Base-by-base conservation (phyloP, 306 rosid genomes). In the Pterocarpus santalinus region DNA sequence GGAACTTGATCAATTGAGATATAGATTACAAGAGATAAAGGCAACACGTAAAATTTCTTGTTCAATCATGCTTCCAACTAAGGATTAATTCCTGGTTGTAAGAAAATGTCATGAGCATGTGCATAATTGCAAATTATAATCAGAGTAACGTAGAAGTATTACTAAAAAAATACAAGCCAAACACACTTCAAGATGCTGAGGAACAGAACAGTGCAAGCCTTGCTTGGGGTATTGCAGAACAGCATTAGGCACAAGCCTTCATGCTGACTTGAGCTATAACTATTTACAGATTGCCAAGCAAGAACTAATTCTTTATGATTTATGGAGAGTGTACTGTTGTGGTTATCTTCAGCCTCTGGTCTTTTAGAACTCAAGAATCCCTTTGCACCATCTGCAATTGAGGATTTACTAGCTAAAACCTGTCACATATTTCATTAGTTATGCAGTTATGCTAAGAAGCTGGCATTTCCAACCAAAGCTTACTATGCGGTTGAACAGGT, bases 1-100 rank as follows among this genome's bases (percentile, higher is more conserved):
- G 16, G 15, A 65, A 41, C n/a, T 32, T 49, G 52, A 63, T 47
- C 38, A 35, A 73, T 38, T 65, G 41, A 66, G 55, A 55, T 33
- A 49, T 57, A 46, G 56, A 62, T 62, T 62, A 30, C 12, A 62
- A 47, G 22, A 28, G 43, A 74, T 11, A 51, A 68, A 73, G 38
- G 65, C 56, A 17, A 9, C 16, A 44, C 4, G 35, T 2, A 43
- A 34, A 55, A 46, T 30, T 15, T 75, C 36, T 74, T 62, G 38
- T 39, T 62, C 34, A 10, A 30, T 32, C 55, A 16, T 41, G 56
- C 34, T 53, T 43, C 72, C 32, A 76, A 32, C 15, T 57, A 51
- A 53, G 10, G 44, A 22, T 43, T 57, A 65, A 72, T 65, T 63
- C 68, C n/a, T 43, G 58, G 52, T 14, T 12, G 46, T 8, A 9